Base-by-base conservation (phyloP, 176 grass and related monocot genomes). In the Zoysia japonica region DNA sequence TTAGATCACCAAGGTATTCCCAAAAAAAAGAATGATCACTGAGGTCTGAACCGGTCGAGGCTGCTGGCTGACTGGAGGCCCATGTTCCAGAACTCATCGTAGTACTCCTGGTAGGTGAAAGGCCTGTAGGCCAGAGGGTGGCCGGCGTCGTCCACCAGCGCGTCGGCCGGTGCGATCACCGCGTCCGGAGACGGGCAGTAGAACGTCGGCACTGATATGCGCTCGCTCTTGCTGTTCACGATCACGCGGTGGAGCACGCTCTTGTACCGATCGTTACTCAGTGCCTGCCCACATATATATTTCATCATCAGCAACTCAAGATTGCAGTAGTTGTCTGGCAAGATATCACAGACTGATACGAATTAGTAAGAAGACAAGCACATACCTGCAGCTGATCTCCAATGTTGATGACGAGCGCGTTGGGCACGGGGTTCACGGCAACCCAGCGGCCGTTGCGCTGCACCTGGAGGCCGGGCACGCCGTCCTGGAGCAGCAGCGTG, bases 151-250 rank as follows among this genome's bases (percentile, higher is more conserved):
- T 86, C 83, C 59, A 89, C 76, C 35, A 94, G 87, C 5, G 43
- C 85, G n/a, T 70, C 74, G 6, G 87, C 89, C 35, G 92, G 85
- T 49, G 76, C 68, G 19, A 97, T 83, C 68, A 92, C 59, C 28
- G 85, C 85, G 72, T 87, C 83, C 37, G 67, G 86, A 0, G 87
- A 92, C 19, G 95, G 92, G 65, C 87, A 85, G 71, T 94, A 92
- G 83, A 97, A 97, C 16, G 92, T 94, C 47, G 95, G 91, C 71
- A 97, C 85, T 12, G 95, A 94, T 35, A 97, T 92, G 49, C 95
- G 84, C 85, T 94, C 92, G 44, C 67, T 94, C 62, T 88, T 51
- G 80, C 75, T 87, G 78, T 97, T 97, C 15, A 94, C 92, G 45
- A 97, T 86, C 70, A 86, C 95, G 2, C 92, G 85, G 67, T 94